Base-by-base conservation (phyloP, 768 basidiomycete genomes). In the Lactarius vividus region DNA sequence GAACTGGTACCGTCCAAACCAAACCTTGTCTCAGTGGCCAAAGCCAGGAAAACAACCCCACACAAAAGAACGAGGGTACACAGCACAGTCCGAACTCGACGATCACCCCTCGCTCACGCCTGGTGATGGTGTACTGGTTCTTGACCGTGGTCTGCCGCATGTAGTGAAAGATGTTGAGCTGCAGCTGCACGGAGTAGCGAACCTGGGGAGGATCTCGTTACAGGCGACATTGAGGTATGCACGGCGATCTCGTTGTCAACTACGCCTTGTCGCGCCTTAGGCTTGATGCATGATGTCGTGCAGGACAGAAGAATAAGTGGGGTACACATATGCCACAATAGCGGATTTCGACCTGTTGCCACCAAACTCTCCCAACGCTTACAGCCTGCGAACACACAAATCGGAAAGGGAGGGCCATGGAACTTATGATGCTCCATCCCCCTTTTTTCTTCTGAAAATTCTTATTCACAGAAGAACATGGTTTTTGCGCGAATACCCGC, bases 151-250 rank as follows among this genome's bases (percentile, higher is more conserved):
- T 87, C 23, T 92, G 89, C 46, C 92, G 86, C 0, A 92, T 89
- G 74, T 93, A 88, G 29, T 85, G 83, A 57, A 97, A 92, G 7
- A 88, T 86, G 77, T 96, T 96, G 58, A 98, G 81, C 73, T 97
- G 94, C 67, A 98, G 79, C 76, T 97, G 95, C 18, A 96, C 96
- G 70, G 94, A 91, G 75, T 95, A 92, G 63, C 96, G 91, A 54
- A 97, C 84, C 74, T 92, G 88, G 2, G 92, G 82, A 98, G 79
- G 2, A 88, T 85, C 74, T 92, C 87, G 78, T 98, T 98, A 65
- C 96, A 85, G 29, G 96, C 94, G 71, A 98, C 91, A 77, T 88
- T 94, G 58, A 98, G 86, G 76, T 96, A 96, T 0, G 96, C 96
- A 54, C 93, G 83, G 88, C 80, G 57, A 96, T 81, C 75, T 98